These are phyloP conservation scores for Eucalyptus sp. DNA, from an alignment of 345 rosid species.

Conservation along the genomic window DNA sequence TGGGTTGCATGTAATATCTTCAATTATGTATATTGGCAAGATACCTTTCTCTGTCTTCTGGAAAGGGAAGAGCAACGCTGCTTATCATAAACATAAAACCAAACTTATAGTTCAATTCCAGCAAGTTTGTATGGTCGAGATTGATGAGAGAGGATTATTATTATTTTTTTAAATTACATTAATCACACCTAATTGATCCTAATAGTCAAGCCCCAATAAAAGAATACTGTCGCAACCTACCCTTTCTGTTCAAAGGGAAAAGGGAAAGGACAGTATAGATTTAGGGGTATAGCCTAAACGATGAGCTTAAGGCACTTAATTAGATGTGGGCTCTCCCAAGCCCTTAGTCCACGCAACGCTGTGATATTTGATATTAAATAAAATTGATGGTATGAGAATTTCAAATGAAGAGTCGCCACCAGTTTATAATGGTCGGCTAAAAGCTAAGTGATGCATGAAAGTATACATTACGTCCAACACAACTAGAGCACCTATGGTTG, in stretches of 20 bases:
- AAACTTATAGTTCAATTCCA: too few relatives aligned
- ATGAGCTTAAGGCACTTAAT: not conserved
- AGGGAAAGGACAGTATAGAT: accelerated
- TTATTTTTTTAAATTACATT: too few relatives aligned
- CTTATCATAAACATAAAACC: too few relatives aligned
- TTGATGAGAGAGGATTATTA: too few relatives aligned
- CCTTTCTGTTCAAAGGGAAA: accelerated
- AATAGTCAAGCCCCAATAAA: too few relatives aligned
- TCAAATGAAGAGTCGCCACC: accelerated
- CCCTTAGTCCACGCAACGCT: accelerated
- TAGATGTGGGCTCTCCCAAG: not conserved
- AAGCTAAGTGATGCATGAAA: not conserved
- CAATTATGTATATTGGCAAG: too few relatives aligned
- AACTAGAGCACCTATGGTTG: accelerated
- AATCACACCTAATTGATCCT: too few relatives aligned
- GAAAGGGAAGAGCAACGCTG: too few relatives aligned
- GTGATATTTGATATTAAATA: not conserved
- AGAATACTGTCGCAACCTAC: not conserved
- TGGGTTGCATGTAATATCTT: too few relatives aligned
- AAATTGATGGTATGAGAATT: not conserved
- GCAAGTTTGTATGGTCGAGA: too few relatives aligned
- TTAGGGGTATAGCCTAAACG: not conserved
- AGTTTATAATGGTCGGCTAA: accelerated
- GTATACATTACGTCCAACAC: accelerated
- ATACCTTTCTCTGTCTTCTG: too few relatives aligned